Conservation (phyloP, 2,329 filamentous ascomycete species). For the Pyricularia sp. region DNA sequence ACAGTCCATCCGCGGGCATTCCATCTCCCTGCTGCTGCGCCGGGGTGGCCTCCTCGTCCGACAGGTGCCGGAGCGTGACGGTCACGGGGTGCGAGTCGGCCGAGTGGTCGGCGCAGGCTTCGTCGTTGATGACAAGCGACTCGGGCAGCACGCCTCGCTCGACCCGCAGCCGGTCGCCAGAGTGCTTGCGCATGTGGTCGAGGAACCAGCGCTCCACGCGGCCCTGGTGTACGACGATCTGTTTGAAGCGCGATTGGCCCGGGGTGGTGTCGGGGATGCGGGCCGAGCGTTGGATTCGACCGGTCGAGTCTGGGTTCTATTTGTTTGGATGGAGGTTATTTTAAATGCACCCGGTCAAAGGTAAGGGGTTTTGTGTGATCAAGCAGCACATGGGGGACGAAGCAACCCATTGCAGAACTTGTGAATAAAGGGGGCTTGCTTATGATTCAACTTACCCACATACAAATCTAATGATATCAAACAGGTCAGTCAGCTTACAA, state of each 20-base stretch:
- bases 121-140: conserved; percentile 38
- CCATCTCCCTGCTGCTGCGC: conserved; percentile 16
- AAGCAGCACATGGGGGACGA: not conserved
- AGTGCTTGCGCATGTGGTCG: conserved; percentile 11
- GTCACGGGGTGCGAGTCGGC: conserved; percentile 43
- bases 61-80: conserved; percentile 44
- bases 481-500: not conserved
- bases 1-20: conserved; percentile 39
- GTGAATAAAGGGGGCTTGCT: not conserved
- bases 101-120: conserved; percentile 28
- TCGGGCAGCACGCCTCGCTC: conserved; percentile 49
- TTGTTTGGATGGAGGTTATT: not conserved
- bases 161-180: conserved; percentile 26
- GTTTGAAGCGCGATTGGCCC: conserved; percentile 52
- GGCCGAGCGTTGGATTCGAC: conserved; percentile 46
- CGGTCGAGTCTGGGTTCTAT: conserved; percentile 50
- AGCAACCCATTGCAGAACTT: not conserved
- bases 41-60: conserved; percentile 43
- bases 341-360: not conserved
- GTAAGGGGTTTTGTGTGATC: not conserved
- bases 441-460: not conserved
- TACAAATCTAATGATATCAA: not conserved
- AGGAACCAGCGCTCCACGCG: conserved; percentile 57
- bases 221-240: conserved; percentile 62
- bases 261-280: conserved; percentile 54